Base-by-base conservation (phyloP, 495 filamentous ascomycete species). In the Pseudomonodictys pantanalensis region DNA sequence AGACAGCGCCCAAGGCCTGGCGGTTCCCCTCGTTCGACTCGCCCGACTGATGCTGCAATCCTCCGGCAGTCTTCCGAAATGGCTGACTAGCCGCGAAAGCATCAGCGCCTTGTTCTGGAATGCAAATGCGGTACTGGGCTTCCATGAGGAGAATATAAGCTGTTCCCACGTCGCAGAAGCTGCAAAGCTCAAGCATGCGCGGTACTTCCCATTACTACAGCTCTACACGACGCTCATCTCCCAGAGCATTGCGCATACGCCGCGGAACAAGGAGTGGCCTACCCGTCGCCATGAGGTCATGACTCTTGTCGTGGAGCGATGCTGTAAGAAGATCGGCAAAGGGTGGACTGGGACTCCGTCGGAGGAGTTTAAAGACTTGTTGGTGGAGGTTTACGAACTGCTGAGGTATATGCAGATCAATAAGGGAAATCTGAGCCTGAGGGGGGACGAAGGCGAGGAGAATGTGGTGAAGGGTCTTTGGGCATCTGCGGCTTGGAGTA, bases 361-460 rank as follows among this genome's bases (percentile, higher is more conserved):
- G 17, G 33, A 55, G 11, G 45, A 38, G 23, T 56, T 62, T 18
- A 55, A 49, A 24, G 44, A 48, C 11, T 33, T 23, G 17, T 32
- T 55, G 2, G 41, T 49, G 5, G 23, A 45, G 3, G 51, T 62
- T 2, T 62, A 56, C 30, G 43, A 62, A 18, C 51, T 56, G 44
- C 44, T 62, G 3, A 28, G 25, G 26, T 32, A 38, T 1, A 51
- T 50, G 28, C 58, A 62, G 20, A 9, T 50, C n/a, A 35, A 43
- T 6, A 32, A 30, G 12, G 43, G 51, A 5, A 26, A 44, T 8
- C n/a, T 55, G 10, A 62, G 58, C 24, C 48, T 62, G 24, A 25
- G 50, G 25, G 51, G 58, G 2, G 23, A 56, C n/a, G 58, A 48
- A 7, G 44, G 52, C 12, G 58, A 62, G 25, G 58, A 61, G 32